These are phyloP conservation scores for Brassica cretica DNA, from an alignment of 345 rosid genomes.

Conservation along the genomic window DNA sequence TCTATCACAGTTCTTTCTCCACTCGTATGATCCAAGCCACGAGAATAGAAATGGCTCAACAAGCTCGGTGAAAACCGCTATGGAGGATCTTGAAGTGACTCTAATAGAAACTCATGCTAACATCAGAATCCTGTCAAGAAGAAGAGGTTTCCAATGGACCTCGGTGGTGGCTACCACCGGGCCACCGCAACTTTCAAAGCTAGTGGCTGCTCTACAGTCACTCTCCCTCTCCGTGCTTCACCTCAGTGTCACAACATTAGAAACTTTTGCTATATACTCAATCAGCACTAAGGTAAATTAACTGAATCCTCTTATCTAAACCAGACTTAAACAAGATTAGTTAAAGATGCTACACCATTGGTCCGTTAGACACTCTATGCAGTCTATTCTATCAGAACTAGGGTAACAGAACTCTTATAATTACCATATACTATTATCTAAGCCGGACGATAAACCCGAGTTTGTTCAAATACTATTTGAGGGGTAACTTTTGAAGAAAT, in stretches of 20 bases:
- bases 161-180: constrained; percentile 7
- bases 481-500: background rate
- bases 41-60: constrained; percentile 46
- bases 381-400: constrained; percentile 54
- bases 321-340: background rate
- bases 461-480: background rate
- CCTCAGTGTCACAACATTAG: constrained; percentile 62
- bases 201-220: constrained; percentile 61
- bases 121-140: constrained; percentile 67
- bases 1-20: constrained; percentile 55
- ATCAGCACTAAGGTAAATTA: constrained; percentile 74
- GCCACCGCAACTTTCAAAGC: constrained; percentile 54
- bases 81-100: constrained; percentile 80
- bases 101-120: constrained; percentile 85
- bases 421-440: background rate
- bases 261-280: constrained; percentile 63
- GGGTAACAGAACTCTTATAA: constrained; percentile 39
- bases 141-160: constrained; percentile 41
- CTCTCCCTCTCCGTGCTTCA: constrained; percentile 74
- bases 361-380: constrained; percentile 43
- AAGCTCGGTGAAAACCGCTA: constrained; percentile 42
- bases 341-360: constrained; percentile 25
- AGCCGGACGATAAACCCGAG: background rate
- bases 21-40: constrained; percentile 61
- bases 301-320: background rate